Evolutionary conservation across 148 eudicot genomes (phyloP).

Genomic region (Rhododendron mucronatum): DNA sequence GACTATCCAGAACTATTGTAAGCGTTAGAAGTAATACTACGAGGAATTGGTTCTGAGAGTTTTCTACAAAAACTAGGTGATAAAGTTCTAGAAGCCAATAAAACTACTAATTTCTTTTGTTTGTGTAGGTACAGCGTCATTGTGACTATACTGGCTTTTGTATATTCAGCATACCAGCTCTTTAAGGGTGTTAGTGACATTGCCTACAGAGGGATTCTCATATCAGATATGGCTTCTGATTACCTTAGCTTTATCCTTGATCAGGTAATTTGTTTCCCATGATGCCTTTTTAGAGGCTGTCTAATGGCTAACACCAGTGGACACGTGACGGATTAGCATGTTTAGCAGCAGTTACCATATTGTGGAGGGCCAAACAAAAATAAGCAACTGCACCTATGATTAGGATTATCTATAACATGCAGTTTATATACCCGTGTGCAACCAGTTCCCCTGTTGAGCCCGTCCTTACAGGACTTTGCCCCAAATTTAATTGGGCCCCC

Average conservation of each 20-base stretch:
- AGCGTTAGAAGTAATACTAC: neutral
- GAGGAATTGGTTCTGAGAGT: neutral
- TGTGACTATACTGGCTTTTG: slow-evolving; percentile 14
- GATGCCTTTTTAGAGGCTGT: neutral
- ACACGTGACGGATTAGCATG: neutral
- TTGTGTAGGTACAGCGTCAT: slow-evolving; percentile 28
- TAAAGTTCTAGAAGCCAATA: neutral
- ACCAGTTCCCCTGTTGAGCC: neutral
- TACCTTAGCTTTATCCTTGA: slow-evolving; percentile 36
- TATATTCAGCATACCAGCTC: slow-evolving; percentile 36
- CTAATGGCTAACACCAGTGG: neutral
- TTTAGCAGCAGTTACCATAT: neutral
- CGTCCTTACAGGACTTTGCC: neutral
- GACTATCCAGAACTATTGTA: slow-evolving; percentile 21
- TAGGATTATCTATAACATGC: neutral
- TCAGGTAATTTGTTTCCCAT: slow-evolving; percentile 19
- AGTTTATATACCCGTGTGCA: neutral
- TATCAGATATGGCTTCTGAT: slow-evolving; percentile 33
- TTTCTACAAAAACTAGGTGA: neutral
- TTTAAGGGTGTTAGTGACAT: slow-evolving; percentile 33
- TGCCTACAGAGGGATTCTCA: slow-evolving; percentile 24
- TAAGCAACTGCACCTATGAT: neutral
- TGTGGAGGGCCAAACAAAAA: neutral
- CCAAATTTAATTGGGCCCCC: neutral
- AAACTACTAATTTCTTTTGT: neutral